Evolutionary conservation across 2,329 filamentous ascomycete genomes (phyloP).

Genomic region (Paecilomyces sp.): DNA sequence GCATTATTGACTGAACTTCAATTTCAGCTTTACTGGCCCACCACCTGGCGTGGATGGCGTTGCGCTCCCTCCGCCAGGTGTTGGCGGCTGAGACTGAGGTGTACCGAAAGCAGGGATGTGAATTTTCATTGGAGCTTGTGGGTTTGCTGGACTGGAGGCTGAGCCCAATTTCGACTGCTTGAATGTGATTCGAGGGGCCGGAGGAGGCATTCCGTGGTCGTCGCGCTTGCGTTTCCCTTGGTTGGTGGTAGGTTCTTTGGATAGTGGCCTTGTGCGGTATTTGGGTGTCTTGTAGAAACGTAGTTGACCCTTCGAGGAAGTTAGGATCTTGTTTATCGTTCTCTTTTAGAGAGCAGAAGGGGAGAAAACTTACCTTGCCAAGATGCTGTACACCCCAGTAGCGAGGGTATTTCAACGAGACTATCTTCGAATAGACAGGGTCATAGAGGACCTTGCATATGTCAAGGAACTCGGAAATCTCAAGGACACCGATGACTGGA

Average conservation of each 20-base stretch:
- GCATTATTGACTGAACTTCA: slow-evolving; percentile 28
- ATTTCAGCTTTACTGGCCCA: slow-evolving; percentile 35
- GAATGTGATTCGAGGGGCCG: slow-evolving; percentile 33
- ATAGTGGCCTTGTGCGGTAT: slow-evolving; percentile 29
- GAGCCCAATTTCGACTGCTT: slow-evolving; percentile 29
- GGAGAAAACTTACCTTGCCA: slow-evolving; percentile 38
- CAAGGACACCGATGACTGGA: slow-evolving; percentile 42
- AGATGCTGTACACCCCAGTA: slow-evolving; percentile 50
- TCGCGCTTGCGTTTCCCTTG: slow-evolving; percentile 34
- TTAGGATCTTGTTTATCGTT: slow-evolving; percentile 1
- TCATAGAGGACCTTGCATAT: slow-evolving; percentile 52
- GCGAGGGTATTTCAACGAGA: slow-evolving; percentile 48
- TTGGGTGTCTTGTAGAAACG: slow-evolving; percentile 34
- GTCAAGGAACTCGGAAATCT: slow-evolving; percentile 51
- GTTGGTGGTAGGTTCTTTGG: slow-evolving; percentile 17
- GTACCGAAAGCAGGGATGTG: slow-evolving; percentile 25
- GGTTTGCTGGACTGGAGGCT: not conserved
- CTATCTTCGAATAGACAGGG: slow-evolving; percentile 40
- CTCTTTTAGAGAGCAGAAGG: not conserved
- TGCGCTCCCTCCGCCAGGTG: slow-evolving; percentile 10
- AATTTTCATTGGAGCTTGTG: slow-evolving; percentile 20
- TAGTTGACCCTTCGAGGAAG: slow-evolving; percentile 29
- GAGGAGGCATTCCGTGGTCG: slow-evolving; percentile 25
- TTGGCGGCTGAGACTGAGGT: slow-evolving; percentile 18
- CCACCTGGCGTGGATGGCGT: slow-evolving; percentile 26